Conservation (phyloP, 169 alveolate species). For the Cryptosporidium sp. region DNA sequence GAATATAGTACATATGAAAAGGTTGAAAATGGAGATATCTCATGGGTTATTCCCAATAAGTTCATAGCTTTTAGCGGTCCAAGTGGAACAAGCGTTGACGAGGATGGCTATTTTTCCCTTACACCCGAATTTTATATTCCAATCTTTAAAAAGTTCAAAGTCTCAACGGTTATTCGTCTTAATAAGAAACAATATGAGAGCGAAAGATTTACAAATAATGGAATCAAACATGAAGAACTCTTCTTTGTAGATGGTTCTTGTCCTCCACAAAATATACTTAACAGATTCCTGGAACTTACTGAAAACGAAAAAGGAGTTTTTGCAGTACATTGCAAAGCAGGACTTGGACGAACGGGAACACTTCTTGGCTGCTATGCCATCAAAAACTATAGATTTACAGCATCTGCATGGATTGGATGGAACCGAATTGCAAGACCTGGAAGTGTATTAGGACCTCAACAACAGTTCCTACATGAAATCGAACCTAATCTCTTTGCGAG, state of each 20-base stretch:
- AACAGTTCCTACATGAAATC: constrained; percentile 78
- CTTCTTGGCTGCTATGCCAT: constrained; percentile 93
- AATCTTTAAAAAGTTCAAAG: constrained; percentile 88
- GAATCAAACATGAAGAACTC: constrained; percentile 88
- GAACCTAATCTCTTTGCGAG: constrained; percentile 63
- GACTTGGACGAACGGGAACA: constrained; percentile 96
- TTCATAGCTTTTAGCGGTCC: constrained; percentile 94
- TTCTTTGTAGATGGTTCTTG: constrained; percentile 92
- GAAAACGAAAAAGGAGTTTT: constrained; percentile 93
- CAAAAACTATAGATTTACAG: constrained; percentile 89
- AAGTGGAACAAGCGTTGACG: constrained; percentile 80
- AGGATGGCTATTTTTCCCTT: constrained; percentile 79
- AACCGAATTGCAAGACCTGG: constrained; percentile 95
- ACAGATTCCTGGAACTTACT: constrained; percentile 86
- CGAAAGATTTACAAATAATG: constrained; percentile 82
- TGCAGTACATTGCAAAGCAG: constrained; percentile 98
- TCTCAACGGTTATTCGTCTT: constrained; percentile 90
- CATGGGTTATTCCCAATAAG: constrained; percentile 94
- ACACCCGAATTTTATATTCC: constrained; percentile 93
- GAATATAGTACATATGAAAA: constrained; percentile 91
- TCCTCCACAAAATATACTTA: constrained; percentile 90
- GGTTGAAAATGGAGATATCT: constrained; percentile 93
- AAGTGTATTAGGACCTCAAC: constrained; percentile 95
- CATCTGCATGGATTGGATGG: constrained; percentile 95
- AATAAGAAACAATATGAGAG: constrained; percentile 91